Evolutionary conservation across 2,329 filamentous ascomycete genomes (phyloP).

Genomic region (Sclerotinia spermophila): DNA sequence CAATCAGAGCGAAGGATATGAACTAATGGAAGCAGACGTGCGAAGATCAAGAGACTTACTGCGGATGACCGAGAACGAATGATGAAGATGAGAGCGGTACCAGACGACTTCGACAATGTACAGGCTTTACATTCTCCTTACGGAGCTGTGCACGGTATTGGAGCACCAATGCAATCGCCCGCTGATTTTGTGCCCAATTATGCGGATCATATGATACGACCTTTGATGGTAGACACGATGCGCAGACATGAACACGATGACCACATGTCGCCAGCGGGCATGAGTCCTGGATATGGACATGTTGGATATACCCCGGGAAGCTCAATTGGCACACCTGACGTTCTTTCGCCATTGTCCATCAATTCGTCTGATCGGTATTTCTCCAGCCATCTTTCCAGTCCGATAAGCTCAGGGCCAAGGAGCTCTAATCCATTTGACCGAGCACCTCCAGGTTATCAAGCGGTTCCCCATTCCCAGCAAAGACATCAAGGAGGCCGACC

Average conservation of each 20-base stretch:
- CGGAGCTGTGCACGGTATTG: conserved; percentile 46
- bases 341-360: conserved; percentile 56
- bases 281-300: conserved; percentile 64
- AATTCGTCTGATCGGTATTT: conserved; percentile 55
- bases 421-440: conserved; percentile 52
- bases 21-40: conserved; percentile 47
- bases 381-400: conserved; percentile 44
- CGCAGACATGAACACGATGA: conserved; percentile 60
- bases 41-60: conserved; percentile 68
- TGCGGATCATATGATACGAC: conserved; percentile 54
- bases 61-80: conserved; percentile 68
- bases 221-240: conserved; percentile 65
- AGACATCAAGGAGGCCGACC: conserved; percentile 47
- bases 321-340: conserved; percentile 50
- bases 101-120: conserved; percentile 67
- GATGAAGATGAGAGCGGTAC: conserved; percentile 69
- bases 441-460: conserved; percentile 49
- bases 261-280: conserved; percentile 62
- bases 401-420: conserved; percentile 47
- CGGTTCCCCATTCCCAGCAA: conserved; percentile 43
- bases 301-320: conserved; percentile 59
- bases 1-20: neutral
- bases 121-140: conserved; percentile 66
- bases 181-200: conserved; percentile 45
- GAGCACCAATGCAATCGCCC: conserved; percentile 36